Conservation (phyloP, 768 basidiomycete genomes). For the Macrocybe gigantea region DNA sequence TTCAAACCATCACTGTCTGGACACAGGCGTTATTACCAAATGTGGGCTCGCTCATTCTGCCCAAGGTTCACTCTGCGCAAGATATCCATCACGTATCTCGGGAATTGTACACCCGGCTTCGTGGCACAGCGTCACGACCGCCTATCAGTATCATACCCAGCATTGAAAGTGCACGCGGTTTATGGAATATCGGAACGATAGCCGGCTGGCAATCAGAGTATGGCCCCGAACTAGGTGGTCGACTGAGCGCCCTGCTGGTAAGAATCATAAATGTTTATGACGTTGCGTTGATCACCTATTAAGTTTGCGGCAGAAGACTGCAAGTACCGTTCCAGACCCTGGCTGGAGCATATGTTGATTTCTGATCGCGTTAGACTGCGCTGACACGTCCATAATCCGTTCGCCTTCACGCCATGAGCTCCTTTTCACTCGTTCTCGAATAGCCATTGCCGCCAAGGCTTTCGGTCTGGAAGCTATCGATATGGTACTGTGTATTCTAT, state of each 20-base stretch:
- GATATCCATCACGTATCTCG: slow-evolving; percentile 62
- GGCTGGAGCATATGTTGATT: slow-evolving; percentile 2
- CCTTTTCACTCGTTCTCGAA: slow-evolving; percentile 75
- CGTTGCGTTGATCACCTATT: not conserved
- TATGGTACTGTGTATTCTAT: slow-evolving; percentile 48
- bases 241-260: slow-evolving; percentile 62
- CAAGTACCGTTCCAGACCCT: slow-evolving; percentile 21
- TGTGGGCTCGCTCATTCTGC: slow-evolving; percentile 70
- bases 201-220: slow-evolving; percentile 58
- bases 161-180: slow-evolving; percentile 76
- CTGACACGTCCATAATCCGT: slow-evolving; percentile 78
- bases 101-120: slow-evolving; percentile 30
- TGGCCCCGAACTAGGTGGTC: slow-evolving; percentile 43
- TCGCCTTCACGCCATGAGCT: slow-evolving; percentile 72
- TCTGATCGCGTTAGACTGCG: slow-evolving; percentile 62
- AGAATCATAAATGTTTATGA: slow-evolving; percentile 15
- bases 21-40: slow-evolving; percentile 24
- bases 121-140: slow-evolving; percentile 15
- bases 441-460: slow-evolving; percentile 79
- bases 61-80: slow-evolving; percentile 70
- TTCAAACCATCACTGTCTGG: not conserved
- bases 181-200: slow-evolving; percentile 65
- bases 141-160: slow-evolving; percentile 66
- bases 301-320: slow-evolving; percentile 97
- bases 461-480: slow-evolving; percentile 84